phyloP scores from a whole-genome alignment of 345 rosid genomes.

The Populus pruinosa region DNA sequence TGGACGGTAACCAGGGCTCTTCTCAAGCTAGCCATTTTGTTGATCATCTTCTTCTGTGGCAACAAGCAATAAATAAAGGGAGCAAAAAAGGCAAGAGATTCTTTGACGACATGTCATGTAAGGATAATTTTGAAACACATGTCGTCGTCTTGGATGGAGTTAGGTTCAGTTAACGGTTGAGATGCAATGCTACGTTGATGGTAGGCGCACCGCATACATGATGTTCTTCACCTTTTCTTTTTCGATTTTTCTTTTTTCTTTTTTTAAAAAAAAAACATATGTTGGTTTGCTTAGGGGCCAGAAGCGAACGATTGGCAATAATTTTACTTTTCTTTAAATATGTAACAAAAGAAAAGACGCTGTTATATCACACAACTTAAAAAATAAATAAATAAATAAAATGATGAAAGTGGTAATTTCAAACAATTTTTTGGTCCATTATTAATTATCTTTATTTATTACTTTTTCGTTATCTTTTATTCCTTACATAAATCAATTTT shows the following conservation, averaged over 20 bases:
- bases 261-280: too few species aligned
- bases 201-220: background rate
- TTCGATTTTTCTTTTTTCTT: too few species aligned
- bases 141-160: background rate
- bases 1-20: slow-evolving; percentile 39
- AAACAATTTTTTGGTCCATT: too few species aligned
- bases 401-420: too few species aligned
- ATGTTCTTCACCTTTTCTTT: background rate
- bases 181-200: background rate
- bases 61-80: background rate
- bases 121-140: background rate
- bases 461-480: too few species aligned
- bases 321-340: background rate
- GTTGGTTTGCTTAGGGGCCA: too few species aligned
- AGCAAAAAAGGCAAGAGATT: background rate
- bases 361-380: too few species aligned
- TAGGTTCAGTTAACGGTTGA: background rate
- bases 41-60: background rate
- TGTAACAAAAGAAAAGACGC: too few species aligned
- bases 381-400: too few species aligned
- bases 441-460: too few species aligned
- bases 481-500: too few species aligned
- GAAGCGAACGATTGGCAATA: background rate
- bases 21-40: slow-evolving; percentile 34
- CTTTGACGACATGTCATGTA: background rate